Evolutionary conservation across 2,329 filamentous ascomycete genomes (phyloP), one percentile per base, ranked within the genome.

Genomic region (Phyllosticta capitalensis): DNA sequence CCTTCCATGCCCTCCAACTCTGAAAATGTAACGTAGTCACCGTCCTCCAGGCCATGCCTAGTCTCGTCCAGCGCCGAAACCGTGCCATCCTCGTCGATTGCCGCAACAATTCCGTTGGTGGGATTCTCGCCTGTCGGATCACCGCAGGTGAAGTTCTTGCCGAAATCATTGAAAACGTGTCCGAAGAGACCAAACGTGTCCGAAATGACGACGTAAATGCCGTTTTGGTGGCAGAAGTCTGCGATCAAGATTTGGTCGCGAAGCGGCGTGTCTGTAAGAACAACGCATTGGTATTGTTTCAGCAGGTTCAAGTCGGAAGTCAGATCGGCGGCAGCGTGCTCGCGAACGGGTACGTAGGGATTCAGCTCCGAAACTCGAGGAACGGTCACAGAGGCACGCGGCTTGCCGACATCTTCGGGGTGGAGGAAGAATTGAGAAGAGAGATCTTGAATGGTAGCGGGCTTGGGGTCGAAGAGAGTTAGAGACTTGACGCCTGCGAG

Each of bases 401-500:
- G 88, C 79, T 96, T 95, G 68, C 94, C 94, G 58, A 97, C 87
- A 72, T 99, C 94, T 68, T 87, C 84, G 19, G 85, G 81, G 60
- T 85, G 90, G 21, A 99, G 84, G 81, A 99, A 99, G 81, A 99
- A 99, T 75, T 99, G 94, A 51, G 94, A 89, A 49, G 94, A 97
- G 33, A 99, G 85, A 71, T 99, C 94, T 67, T 90, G 82, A 66
- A 96, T 88, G 66, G 86, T 81, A 58, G 89, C 88, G 50, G 90
- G 90, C 54, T 86, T 84, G 53, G 94, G 92, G 72, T 99, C 94
- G 79, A 91, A 90, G 59, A 99, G 83, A 1, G 92, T 94, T 66
- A 99, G 79, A 70, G 92, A 96, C 82, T 99, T 99, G 76, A 99
- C 94, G 73, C 94, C 94, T 67, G 94, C 94, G 67, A 99, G 86